Evolutionary conservation across 2,329 filamentous ascomycete genomes (phyloP).

Genomic region (Colletotrichum salicis): DNA sequence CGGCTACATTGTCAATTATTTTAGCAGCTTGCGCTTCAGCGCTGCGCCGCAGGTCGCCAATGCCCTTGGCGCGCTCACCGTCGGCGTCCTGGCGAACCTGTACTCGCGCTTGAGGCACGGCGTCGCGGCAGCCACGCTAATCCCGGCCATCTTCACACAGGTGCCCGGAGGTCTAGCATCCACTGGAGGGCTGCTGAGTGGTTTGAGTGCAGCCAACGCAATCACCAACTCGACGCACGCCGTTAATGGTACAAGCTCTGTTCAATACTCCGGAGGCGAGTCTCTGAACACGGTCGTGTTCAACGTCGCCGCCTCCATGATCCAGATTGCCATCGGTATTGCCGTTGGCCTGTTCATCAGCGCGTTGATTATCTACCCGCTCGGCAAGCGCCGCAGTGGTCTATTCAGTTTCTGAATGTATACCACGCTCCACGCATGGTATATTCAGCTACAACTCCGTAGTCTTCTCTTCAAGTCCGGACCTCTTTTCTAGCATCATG

Average conservation of each 20-base stretch:
- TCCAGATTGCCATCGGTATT: constrained; percentile 64
- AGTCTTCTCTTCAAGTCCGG: too few relatives aligned
- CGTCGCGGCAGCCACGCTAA: constrained; percentile 58
- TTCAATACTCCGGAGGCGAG: constrained; percentile 38
- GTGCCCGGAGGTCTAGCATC: constrained; percentile 60
- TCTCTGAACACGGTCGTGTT: constrained; percentile 52
- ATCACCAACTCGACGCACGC: constrained; percentile 51
- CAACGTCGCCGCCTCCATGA: constrained; percentile 60
- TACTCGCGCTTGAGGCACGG: constrained; percentile 72
- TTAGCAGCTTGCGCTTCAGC: constrained; percentile 71
- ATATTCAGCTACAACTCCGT: not conserved
- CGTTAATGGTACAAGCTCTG: constrained; percentile 49
- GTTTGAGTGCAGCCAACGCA: constrained; percentile 55
- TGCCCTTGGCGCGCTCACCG: constrained; percentile 79
- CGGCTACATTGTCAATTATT: constrained; percentile 82
- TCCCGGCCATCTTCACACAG: constrained; percentile 60
- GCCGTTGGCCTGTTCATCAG: constrained; percentile 62
- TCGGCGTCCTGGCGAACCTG: constrained; percentile 81
- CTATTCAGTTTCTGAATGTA: constrained; percentile 58
- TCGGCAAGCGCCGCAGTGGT: constrained; percentile 61
- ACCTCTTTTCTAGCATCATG: not conserved
- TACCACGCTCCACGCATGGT: not conserved
- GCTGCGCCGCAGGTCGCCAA: constrained; percentile 80
- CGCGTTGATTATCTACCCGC: constrained; percentile 59
- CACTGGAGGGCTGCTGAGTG: constrained; percentile 58